phyloP scores from a whole-genome alignment of 345 rosid genomes.

The Acer yangbiense region DNA sequence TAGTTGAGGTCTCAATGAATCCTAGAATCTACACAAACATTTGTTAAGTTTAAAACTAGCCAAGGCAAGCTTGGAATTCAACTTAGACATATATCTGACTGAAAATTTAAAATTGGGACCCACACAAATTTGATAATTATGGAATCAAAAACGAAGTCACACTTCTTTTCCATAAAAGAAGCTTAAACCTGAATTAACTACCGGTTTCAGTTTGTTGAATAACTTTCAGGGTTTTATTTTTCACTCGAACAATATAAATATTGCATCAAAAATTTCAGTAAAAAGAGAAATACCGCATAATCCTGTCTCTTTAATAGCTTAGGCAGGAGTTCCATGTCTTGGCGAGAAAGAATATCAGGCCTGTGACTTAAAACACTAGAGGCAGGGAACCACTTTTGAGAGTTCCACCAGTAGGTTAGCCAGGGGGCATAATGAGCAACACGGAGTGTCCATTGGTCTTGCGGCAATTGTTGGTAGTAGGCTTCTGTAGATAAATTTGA shows the following conservation, averaged over 20 bases:
- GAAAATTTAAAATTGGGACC: neutral
- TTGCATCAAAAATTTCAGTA: neutral
- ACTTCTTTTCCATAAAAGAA: constrained; percentile 1
- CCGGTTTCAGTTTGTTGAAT: neutral
- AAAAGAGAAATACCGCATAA: constrained; percentile 24
- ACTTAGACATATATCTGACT: neutral
- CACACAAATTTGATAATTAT: neutral
- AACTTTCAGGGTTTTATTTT: neutral
- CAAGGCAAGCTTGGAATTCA: neutral
- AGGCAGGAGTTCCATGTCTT: constrained; percentile 43
- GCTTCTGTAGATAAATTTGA: constrained; percentile 50
- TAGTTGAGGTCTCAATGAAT: neutral
- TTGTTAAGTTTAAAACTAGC: neutral
- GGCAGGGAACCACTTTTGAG: constrained; percentile 54
- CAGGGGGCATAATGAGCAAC: constrained; percentile 64
- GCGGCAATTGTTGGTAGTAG: constrained; percentile 36
- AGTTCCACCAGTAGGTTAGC: constrained; percentile 78
- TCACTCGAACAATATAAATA: neutral
- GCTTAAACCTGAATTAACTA: neutral
- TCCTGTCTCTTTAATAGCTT: constrained; percentile 21
- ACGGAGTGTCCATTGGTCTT: constrained; percentile 61
- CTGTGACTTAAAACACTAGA: constrained; percentile 36
- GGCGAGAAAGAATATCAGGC: constrained; percentile 32
- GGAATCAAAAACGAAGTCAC: neutral
- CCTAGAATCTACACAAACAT: neutral